A percentile compares a stretch with the other conserved stretches of the same genome.
phyloP scores from a whole-genome alignment of 306 rosid species.

The Prunus campanulata region DNA sequence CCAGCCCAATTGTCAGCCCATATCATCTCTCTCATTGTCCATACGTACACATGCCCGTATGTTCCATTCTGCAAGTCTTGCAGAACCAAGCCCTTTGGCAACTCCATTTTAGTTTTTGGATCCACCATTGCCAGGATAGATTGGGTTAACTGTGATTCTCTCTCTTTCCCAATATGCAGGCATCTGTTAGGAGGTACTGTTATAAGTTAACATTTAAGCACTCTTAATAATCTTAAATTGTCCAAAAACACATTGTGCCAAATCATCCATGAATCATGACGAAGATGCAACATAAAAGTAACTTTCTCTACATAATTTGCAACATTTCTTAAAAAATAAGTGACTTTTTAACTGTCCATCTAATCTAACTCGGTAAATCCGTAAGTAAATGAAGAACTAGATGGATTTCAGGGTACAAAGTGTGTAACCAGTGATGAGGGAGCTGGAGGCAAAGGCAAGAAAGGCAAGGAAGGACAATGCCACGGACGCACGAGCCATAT shows the following conservation, averaged over 20 bases:
- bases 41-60: no score
- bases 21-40: no score
- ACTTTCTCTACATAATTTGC: background rate
- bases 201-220: no score
- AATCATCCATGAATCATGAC: background rate
- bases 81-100: no score
- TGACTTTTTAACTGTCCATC: background rate
- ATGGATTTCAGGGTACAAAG: slow-evolving; percentile 40
- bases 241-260: background rate
- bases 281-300: background rate
- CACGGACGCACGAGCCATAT: slow-evolving; percentile 65
- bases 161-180: no score
- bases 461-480: slow-evolving; percentile 75
- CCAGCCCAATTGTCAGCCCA: background rate
- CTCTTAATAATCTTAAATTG: background rate
- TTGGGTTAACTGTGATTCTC: no score
- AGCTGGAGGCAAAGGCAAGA: slow-evolving; percentile 60
- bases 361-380: background rate
- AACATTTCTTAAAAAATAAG: background rate
- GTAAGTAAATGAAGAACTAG: slow-evolving; percentile 24
- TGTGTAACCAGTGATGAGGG: slow-evolving; percentile 69
- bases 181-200: no score
- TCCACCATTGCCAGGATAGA: no score
- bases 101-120: no score
- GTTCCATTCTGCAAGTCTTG: no score